Evolutionary conservation across 495 filamentous ascomycete genomes (phyloP), one percentile per base, ranked within the genome.

Genomic region (Podospora pseudocomata): DNA sequence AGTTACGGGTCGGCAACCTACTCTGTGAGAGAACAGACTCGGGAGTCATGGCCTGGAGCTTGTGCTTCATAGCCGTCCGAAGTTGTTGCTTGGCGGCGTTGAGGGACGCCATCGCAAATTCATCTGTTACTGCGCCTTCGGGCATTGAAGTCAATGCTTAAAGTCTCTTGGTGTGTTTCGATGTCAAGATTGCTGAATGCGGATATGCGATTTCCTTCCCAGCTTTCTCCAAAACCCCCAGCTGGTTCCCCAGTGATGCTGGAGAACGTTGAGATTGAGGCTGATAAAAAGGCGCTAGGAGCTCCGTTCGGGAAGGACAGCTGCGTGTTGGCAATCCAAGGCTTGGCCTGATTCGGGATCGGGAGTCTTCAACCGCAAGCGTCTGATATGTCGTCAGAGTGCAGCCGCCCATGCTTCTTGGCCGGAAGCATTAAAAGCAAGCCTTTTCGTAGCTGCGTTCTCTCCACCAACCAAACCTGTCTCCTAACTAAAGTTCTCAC

Each of bases 31-130:
- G 68, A 54, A 92, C 82, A 16, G 86, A 81, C 49, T 89, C 84
- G 3, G 81, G 75, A 15, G 89, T 77, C 61, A 95, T 67, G 18
- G 74, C 76, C 23, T 84, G 81, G 13, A 94, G 83, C 15, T 80
- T 82, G 54, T 85, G 82, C 68, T 89, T 91, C 81, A 95, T 90
- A 58, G 82, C 78, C 59, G 84, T 82, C 58, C 92, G 86, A 65
- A 95, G 80, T 66, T 92, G 89, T 72, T 88, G 88, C 80, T 96
- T 96, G 28, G 89, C 88, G 54, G 82, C 79, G 68, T 71, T 68
- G 65, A 78, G 72, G 1, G 76, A 68, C 49, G 76, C 75, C 75
- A 77, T 78, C 5, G 60, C 65, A 53, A 34, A 28, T 9, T 65
- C 18, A 11, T 64, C 65, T 9, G 26, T 53, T 9, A 20, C 55